phyloP scores from a whole-genome alignment of 495 filamentous ascomycete genomes.

The Friedmanniomyces simplex region DNA sequence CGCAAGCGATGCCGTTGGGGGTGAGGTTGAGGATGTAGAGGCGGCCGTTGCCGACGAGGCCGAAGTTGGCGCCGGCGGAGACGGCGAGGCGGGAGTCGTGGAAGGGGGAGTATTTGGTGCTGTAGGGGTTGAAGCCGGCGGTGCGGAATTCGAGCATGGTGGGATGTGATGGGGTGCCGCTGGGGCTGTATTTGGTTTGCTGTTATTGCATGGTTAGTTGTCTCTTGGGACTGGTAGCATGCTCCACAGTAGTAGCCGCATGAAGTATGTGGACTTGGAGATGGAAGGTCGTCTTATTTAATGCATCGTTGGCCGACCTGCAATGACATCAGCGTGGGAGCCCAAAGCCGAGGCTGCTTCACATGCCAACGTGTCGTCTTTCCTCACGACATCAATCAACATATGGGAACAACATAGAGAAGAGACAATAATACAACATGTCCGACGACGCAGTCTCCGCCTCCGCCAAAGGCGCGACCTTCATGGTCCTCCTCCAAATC shows the following conservation, averaged over 20 bases:
- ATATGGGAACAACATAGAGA: neutral
- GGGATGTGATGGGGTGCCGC: neutral
- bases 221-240: neutral
- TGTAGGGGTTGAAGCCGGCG: slow-evolving; percentile 85
- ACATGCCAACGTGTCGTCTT: too few species aligned
- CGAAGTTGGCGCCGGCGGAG: slow-evolving; percentile 79
- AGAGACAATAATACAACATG: neutral
- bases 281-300: too few species aligned
- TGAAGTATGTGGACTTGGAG: too few species aligned
- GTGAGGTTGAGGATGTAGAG: slow-evolving; percentile 73
- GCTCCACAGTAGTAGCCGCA: too few species aligned
- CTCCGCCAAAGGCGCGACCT: slow-evolving; percentile 61
- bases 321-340: too few species aligned
- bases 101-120: slow-evolving; percentile 95
- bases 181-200: neutral
- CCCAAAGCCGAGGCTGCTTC: too few species aligned
- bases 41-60: slow-evolving; percentile 90
- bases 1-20: slow-evolving; percentile 66
- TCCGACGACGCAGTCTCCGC: slow-evolving; percentile 32
- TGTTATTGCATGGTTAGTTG: neutral
- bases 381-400: too few species aligned
- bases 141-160: slow-evolving; percentile 91
- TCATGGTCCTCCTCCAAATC: slow-evolving; percentile 79
- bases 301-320: too few species aligned
- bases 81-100: slow-evolving; percentile 90